Base-by-base conservation (phyloP, 2,329 filamentous ascomycete species). In the Fusarium sp. region DNA sequence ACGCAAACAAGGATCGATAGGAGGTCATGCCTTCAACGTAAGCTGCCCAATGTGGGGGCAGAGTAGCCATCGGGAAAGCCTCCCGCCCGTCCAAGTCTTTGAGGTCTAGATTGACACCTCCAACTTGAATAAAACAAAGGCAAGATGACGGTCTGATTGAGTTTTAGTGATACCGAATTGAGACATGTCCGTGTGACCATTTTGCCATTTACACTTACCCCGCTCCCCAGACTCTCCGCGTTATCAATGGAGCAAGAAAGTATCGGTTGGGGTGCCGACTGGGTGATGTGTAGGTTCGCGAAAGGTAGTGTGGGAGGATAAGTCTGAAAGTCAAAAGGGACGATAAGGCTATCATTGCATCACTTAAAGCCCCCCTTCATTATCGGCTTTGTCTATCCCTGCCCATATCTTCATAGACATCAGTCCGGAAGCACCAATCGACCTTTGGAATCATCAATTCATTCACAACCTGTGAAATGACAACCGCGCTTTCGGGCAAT, bases 191-290 rank as follows among this genome's bases (percentile, higher is more conserved):
- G 62, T 69, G 66, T 69, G 66, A 69, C 40, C 16, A 6, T 13
- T 45, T 20, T 6, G 18, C 26, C 18, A 6, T 8, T 16, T 30
- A 30, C 30, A 6, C 10, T 34, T 70, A 67, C 66, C 66, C 66
- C 66, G 66, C 66, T 60, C 52, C 62, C 57, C 50, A 64, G 61
- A 62, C 41, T 67, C 65, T 59, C 62, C 66, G 52, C 62, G 66
- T 50, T 53, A 56, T 70, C 46, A 16, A 31, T 28, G 18, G 34
- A 40, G 5, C n/a, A 15, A 51, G 38, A 28, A 28, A 15, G 44
- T 50, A 45, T 69, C 66, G 66, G 66, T 63, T 52, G 42, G 44
- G 40, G 44, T 54, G 57, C 66, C 66, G 66, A 69, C 68, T 20
- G 36, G 34, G 40, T 61, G 49, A 18, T 41, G 28, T 53, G 34